Evolutionary conservation across 176 grass and related monocot species (phyloP), one percentile per base, ranked within the genome.

Genomic region (Hyparrhenia diplandra): DNA sequence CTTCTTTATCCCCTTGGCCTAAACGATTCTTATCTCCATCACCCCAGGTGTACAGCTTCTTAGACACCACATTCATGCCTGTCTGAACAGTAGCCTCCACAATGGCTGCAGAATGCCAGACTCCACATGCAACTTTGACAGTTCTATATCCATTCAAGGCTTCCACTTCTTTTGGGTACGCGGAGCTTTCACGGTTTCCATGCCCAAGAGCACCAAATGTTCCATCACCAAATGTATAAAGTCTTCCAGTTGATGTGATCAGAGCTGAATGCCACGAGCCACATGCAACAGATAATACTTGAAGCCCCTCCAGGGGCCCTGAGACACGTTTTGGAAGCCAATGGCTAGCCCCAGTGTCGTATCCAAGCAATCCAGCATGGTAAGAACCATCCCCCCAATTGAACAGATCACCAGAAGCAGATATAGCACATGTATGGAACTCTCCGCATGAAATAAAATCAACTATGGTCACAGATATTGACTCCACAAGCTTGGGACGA

Each of bases 91-190:
- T 85, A 39, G 82, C 79, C 71, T 98, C 96, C 29, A 98, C 88
- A 57, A 98, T 95, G 59, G 96, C 96, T 30, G 90, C 92, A 21
- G 88, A 93, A 81, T 98, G 96, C 96, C 96, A 98, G 14, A 95
- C 54, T 55, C 92, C 96, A 60, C 96, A 98, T 10, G 92, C 92
- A 61, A 93, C 90, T 89, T 93, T 95, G 20, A 83, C 47, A 0
- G 77, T 89, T 88, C 81, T 90, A 28, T 88, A 80, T 45, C 82
- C 92, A 64, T 69, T 88, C 60, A 92, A 82, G 31, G 83, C 67
- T 80, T 93, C 88, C 16, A 98, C 82, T 80, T 98, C 96, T 74
- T 88, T 95, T 1, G 96, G 96, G 31, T 86, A 91, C 13, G 78
- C 75, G 6, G 89, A 14, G 60, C 77, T 95, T 65, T 89, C 92